Base-by-base conservation (phyloP, 306 rosid genomes). In the Vachellia collinsii region DNA sequence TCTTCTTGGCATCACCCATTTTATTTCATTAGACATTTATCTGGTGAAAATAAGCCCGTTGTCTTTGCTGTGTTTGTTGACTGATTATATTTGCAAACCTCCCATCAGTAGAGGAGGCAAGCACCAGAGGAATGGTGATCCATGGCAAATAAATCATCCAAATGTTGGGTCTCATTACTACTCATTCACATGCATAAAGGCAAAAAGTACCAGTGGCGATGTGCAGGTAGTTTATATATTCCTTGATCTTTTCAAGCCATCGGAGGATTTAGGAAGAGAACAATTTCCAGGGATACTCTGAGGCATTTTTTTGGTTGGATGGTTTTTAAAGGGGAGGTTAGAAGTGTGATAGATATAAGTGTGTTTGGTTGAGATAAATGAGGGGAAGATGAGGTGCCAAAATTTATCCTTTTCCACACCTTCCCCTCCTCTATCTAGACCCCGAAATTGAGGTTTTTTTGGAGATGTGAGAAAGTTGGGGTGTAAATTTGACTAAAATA, bases 271-370 rank as follows among this genome's bases (percentile, higher is more conserved):
- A 93, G 6, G 92, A 42, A 25, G 86, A 51, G 77, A 93, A 93
- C 86, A 93, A n/a, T 83, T 81, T 79, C 99, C 99, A 96, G 76
- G 86, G 92, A 87, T 92, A 86, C 19, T 96, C 99, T 11, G 94
- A 14, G 8, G 89, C n/a, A n/a, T n/a, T n/a, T n/a, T n/a, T n/a
- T n/a, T n/a, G n/a, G n/a, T n/a, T n/a, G n/a, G n/a, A n/a, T n/a
- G n/a, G n/a, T n/a, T n/a, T n/a, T n/a, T n/a, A n/a, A n/a, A n/a
- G n/a, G n/a, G n/a, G n/a, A n/a, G n/a, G n/a, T n/a, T n/a, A n/a
- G n/a, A n/a, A n/a, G n/a, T n/a, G n/a, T n/a, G n/a, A n/a, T n/a
- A n/a, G n/a, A n/a, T n/a, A n/a, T 29, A 29, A 29, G 2, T 29
- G 34, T 29, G 34, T 29, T 29, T 29, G 34, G 34, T 29, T 29